Base-by-base conservation (phyloP, 2,329 filamentous ascomycete genomes). In the Aspergillus texensis region DNA sequence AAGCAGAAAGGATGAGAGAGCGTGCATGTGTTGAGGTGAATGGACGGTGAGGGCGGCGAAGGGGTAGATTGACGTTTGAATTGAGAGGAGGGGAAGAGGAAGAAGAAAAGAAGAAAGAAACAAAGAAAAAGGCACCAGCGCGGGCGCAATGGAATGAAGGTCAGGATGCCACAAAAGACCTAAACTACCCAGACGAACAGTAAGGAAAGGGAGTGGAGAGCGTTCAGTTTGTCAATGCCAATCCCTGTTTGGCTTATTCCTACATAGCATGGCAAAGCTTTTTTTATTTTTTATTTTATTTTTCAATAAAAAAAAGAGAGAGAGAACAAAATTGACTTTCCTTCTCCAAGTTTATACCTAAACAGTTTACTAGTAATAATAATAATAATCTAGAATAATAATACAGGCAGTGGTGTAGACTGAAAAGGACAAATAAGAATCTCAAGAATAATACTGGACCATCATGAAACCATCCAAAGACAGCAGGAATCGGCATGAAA, bases 21-120 rank as follows among this genome's bases (percentile, higher is more conserved):
- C 14, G 45, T 48, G 21, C 24, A 8, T 48, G 6, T 26, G 24
- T 26, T 26, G 45, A 48, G 21, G 4, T 48, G 24, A 16, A 56
- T 41, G 34, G 53, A 24, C 39, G n/a, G 32, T 48, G 24, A 48
- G 26, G 52, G 50, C n/a, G 16, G 10, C 36, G 56, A 53, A 30
- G 59, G 32, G 26, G 8, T 14, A 30, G 56, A 36, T 30, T 48
- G 57, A 30, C 43, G 34, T 32, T 34, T 50, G n/a, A 12, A 52
- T 36, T 2, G 39, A 36, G 58, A 46, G 16, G 26, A 62, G 32
- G 39, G 57, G 48, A 12, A 60, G 30, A 55, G 36, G 43, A 55
- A 55, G 57, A 41, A 57, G 48, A 39, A 45, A 57, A 56, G 12
- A 14, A 46, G 60, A 48, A 57, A 60, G 63, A 50, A 53, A 48